Percentiles rank a stretch among this genome's conserved stretches.
Evolutionary conservation across 2,329 filamentous ascomycete species (phyloP).

Genomic region (Trichoderma brevicompactum): DNA sequence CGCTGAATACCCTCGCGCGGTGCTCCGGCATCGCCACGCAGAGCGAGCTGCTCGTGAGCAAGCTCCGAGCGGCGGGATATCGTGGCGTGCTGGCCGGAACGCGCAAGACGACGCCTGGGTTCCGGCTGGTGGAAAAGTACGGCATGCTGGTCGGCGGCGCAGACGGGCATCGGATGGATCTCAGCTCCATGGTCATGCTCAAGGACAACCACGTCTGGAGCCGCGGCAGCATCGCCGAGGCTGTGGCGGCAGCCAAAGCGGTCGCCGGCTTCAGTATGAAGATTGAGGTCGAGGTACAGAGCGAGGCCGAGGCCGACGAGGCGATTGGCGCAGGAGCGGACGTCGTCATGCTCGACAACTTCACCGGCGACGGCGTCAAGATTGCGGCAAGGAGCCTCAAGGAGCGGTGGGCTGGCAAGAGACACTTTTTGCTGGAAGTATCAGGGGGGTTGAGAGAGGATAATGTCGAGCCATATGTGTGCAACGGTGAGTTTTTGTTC

Average conservation of each 20-base stretch:
- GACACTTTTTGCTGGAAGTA: slow-evolving; percentile 83
- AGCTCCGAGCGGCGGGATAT: slow-evolving; percentile 71
- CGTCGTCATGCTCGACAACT: slow-evolving; percentile 98
- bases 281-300: slow-evolving; percentile 94
- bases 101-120: slow-evolving; percentile 95
- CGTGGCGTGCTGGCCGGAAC: slow-evolving; percentile 87
- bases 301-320: slow-evolving; percentile 84
- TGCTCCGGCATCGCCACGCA: slow-evolving; percentile 89
- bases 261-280: slow-evolving; percentile 90
- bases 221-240: slow-evolving; percentile 81
- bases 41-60: slow-evolving; percentile 58
- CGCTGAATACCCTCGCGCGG: slow-evolving; percentile 84
- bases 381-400: slow-evolving; percentile 76
- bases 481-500: slow-evolving; percentile 59
- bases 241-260: slow-evolving; percentile 80
- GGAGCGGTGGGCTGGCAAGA: slow-evolving; percentile 75
- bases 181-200: slow-evolving; percentile 95
- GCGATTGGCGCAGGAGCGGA: slow-evolving; percentile 90
- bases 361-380: slow-evolving; percentile 77
- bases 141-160: slow-evolving; percentile 94
- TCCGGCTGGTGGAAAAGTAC: slow-evolving; percentile 95
- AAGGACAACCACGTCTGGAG: slow-evolving; percentile 99
- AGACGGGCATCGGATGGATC: slow-evolving; percentile 88
- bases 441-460: slow-evolving; percentile 85
- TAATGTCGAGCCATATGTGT: slow-evolving; percentile 83